phyloP scores from a whole-genome alignment of 371 early-diverging fungal genomes.

The Dichotomocladium elegans region DNA sequence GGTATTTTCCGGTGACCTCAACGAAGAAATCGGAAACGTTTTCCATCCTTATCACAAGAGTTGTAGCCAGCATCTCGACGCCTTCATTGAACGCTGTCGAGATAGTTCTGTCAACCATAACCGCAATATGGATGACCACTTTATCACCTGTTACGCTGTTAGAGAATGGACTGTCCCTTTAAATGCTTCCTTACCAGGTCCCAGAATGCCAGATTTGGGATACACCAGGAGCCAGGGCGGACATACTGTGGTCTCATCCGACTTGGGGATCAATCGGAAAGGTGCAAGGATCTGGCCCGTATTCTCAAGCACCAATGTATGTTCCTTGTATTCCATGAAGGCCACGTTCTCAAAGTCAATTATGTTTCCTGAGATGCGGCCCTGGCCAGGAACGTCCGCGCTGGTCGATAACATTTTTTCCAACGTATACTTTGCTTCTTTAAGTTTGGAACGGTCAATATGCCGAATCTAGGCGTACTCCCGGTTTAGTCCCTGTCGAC shows the following conservation, averaged over 20 bases:
- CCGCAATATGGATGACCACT: constrained; percentile 58
- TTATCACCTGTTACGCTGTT: constrained; percentile 41
- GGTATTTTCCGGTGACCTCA: constrained; percentile 63
- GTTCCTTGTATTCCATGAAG: constrained; percentile 58
- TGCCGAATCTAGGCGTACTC: too few species aligned
- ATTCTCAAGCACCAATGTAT: constrained; percentile 63
- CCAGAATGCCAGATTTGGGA: constrained; percentile 62
- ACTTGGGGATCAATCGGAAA: constrained; percentile 66
- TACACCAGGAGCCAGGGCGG: constrained; percentile 69
- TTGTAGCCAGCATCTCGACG: constrained; percentile 63
- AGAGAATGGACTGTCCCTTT: neutral
- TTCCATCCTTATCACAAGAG: constrained; percentile 75
- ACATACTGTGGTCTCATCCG: constrained; percentile 40
- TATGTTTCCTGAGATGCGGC: too few species aligned
- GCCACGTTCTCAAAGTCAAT: constrained; percentile 79
- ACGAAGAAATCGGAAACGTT: constrained; percentile 84
- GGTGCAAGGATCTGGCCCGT: constrained; percentile 67
- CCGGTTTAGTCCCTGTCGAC: too few species aligned
- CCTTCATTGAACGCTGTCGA: constrained; percentile 67
- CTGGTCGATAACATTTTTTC: too few species aligned
- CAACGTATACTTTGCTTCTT: too few species aligned
- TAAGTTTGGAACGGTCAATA: too few species aligned
- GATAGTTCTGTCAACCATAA: constrained; percentile 57
- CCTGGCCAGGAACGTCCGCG: too few species aligned
- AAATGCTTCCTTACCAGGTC: constrained; percentile 56